Conservation (phyloP, 768 basidiomycete species). For the Termitomyces sp. region DNA sequence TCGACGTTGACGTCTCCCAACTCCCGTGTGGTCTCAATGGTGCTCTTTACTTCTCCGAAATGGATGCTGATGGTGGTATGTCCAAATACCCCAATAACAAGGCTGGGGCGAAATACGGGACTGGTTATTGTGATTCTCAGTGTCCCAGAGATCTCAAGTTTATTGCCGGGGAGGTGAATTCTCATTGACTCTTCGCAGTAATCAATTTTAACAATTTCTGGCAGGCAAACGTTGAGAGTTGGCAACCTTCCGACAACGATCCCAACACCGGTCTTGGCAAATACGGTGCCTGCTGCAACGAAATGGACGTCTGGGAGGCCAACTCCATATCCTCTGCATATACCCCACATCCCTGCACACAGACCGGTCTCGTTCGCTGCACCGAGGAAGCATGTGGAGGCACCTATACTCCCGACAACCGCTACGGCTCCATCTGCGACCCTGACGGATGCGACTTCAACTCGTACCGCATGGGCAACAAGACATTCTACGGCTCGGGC, state of each 20-base stretch:
- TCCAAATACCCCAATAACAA: constrained; percentile 44
- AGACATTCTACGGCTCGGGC: constrained; percentile 40
- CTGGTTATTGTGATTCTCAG: constrained; percentile 62
- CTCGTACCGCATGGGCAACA: constrained; percentile 49
- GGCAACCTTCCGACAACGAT: constrained; percentile 23
- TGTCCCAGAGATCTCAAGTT: constrained; percentile 60
- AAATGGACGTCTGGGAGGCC: constrained; percentile 60
- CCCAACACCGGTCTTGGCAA: constrained; percentile 40
- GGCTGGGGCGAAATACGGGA: constrained; percentile 50
- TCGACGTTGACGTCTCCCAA: constrained; percentile 38
- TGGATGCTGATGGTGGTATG: constrained; percentile 53
- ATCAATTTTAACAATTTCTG: neutral
- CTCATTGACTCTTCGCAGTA: neutral
- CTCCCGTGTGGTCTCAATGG: constrained; percentile 55
- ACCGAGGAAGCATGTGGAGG: constrained; percentile 30
- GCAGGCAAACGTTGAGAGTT: neutral
- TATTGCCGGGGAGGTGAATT: constrained; percentile 47
- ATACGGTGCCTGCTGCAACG: constrained; percentile 47
- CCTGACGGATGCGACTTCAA: constrained; percentile 39
- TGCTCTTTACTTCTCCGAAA: constrained; percentile 26
- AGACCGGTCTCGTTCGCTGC: constrained; percentile 35
- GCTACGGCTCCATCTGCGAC: constrained; percentile 36
- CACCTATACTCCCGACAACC: constrained; percentile 15
- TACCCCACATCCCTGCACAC: constrained; percentile 46
- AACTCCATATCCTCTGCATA: constrained; percentile 43